Conservation (phyloP, 192 early-diverging fungal genomes). For the Rhizoclosmatium globosum region DNA sequence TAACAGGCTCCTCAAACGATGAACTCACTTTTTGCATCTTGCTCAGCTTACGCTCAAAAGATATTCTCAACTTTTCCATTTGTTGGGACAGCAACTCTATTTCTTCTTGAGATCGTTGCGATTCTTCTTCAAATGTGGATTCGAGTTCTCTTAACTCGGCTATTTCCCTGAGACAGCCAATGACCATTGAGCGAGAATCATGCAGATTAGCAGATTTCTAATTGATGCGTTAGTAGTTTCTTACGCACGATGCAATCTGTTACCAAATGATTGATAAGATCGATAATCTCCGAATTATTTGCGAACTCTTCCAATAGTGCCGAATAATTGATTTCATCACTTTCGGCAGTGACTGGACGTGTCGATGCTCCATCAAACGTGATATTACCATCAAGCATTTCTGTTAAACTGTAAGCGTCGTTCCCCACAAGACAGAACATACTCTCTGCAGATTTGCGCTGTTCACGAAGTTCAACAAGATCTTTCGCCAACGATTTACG, state of each 20-base stretch:
- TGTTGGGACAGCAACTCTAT: neutral
- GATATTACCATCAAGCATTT: neutral
- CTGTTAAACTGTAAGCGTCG: neutral
- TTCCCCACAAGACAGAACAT: too few species aligned
- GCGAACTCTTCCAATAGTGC: slow-evolving; percentile 35
- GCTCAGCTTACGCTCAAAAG: slow-evolving; percentile 5
- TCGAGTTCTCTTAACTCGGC: slow-evolving; percentile 20
- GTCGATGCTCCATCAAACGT: neutral
- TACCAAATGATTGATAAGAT: slow-evolving; percentile 33
- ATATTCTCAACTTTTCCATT: neutral
- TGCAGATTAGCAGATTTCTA: slow-evolving; percentile 15
- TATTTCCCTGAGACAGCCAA: slow-evolving; percentile 21
- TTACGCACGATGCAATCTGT: neutral
- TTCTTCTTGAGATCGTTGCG: slow-evolving; percentile 6
- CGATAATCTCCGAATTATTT: slow-evolving; percentile 14
- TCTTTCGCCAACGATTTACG: slow-evolving; percentile 11
- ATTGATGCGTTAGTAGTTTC: neutral
- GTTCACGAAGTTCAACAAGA: slow-evolving; percentile 14
- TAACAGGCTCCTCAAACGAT: neutral
- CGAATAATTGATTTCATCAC: slow-evolving; percentile 30
- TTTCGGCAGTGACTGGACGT: slow-evolving; percentile 16
- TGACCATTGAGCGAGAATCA: slow-evolving; percentile 24
- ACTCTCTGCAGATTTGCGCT: slow-evolving; percentile 24
- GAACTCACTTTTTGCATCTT: neutral
- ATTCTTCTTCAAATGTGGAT: slow-evolving; percentile 15